A percentile compares a stretch with the other conserved stretches of the same genome.
Conservation (phyloP, 495 filamentous ascomycete species). For the Podospora pseudoanserina region DNA sequence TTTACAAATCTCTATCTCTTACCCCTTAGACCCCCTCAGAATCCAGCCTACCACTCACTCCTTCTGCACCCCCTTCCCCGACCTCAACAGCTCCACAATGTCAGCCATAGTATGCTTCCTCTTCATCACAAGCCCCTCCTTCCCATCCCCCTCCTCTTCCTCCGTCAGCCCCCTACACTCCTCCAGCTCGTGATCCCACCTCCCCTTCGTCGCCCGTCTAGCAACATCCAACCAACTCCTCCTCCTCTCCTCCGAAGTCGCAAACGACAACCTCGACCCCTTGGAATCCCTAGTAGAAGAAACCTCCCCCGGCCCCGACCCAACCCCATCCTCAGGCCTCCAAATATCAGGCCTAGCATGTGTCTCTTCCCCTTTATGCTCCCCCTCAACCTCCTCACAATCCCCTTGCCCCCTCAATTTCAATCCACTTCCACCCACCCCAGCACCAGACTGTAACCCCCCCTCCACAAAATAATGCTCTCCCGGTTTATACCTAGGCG, state of each 20-base stretch:
- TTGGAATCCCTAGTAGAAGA: background rate
- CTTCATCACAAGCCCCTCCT: background rate
- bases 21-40: background rate
- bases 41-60: background rate
- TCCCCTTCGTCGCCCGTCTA: background rate
- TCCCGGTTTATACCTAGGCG: background rate
- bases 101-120: constrained; percentile 1
- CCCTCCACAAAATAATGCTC: background rate
- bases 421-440: background rate
- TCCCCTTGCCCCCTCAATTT: constrained; percentile 5
- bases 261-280: background rate
- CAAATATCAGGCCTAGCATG: background rate
- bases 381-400: background rate
- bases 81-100: background rate
- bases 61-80: background rate
- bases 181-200: background rate
- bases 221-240: background rate
- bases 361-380: background rate
- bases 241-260: background rate
- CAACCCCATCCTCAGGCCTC: background rate
- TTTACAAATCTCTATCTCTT: background rate
- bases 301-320: background rate
- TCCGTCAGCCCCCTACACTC: background rate
- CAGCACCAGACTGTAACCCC: background rate
- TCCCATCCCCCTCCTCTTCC: background rate